Base-by-base conservation (phyloP, 768 basidiomycete species). In the Neoboletus brunneissimus region DNA sequence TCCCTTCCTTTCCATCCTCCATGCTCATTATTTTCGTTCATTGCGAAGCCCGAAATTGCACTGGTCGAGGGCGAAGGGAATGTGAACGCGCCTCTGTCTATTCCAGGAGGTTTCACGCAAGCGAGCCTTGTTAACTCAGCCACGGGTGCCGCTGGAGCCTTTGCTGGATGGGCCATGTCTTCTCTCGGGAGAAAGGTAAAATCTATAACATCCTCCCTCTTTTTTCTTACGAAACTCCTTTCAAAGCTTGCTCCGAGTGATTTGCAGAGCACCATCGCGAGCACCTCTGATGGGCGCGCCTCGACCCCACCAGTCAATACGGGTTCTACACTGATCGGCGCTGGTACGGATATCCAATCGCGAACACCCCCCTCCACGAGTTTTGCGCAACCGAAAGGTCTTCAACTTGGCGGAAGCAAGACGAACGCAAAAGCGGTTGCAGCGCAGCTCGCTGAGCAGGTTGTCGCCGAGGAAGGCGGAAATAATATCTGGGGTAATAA, bases 111-210 rank as follows among this genome's bases (percentile, higher is more conserved):
- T 8, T 64, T 70, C 40, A 65, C 60, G 45, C 60, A 67, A 55
- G 57, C 60, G 45, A 64, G 79, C 12, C 73, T 97, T 2, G 91
- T 91, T 16, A 93, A 87, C 62, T 86, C 86, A 5, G 94, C 96
- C 0, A 87, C 94, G 0, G 94, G 94, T 0, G 95, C 94, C 3
- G 96, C 95, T 18, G 88, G 91, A 9, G 89, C 87, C 18, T 75
- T 99, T 4, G 95, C 96, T 15, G 93, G 94, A 7, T 98, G 96
- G 96, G 96, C 96, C 2, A 92, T 98, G 42, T 89, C 93, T 5
- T 94, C 90, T 0, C 65, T 98, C 0, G 86, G 89, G 27, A 94
- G 86, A 74, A 90, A 89, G 78, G 90, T 89, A 51, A 31, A 74
- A 53, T 15, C 5, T 13, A 45, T 22, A 13, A 20, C 2, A 3